Conservation (phyloP, 192 early-diverging fungal species). For the Gigaspora rosea region DNA sequence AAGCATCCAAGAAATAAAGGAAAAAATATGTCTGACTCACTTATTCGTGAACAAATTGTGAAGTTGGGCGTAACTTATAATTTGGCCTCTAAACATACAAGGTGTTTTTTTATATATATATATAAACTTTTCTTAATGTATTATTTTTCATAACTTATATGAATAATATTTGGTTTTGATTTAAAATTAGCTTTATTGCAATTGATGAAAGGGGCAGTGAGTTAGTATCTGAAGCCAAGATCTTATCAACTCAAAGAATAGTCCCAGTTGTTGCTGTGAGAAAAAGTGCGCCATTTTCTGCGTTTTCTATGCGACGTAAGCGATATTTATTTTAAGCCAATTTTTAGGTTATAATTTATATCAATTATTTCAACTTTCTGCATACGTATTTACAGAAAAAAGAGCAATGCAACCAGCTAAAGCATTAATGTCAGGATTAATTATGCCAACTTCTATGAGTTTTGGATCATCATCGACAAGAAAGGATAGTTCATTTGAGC, state of each 20-base stretch:
- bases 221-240: not conserved
- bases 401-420: too few species aligned
- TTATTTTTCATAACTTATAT: not conserved
- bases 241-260: not conserved
- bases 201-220: not conserved
- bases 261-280: not conserved
- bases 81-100: constrained; percentile 15
- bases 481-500: not conserved
- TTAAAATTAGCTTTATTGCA: constrained; percentile 19
- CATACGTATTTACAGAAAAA: too few species aligned
- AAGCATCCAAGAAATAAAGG: not conserved
- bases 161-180: not conserved
- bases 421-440: too few species aligned
- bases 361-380: too few species aligned
- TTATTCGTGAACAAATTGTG: not conserved
- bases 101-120: not conserved
- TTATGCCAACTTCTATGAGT: too few species aligned
- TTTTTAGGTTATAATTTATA: too few species aligned
- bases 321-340: too few species aligned
- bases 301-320: too few species aligned
- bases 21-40: not conserved
- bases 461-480: too few species aligned
- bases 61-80: not conserved
- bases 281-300: too few species aligned
- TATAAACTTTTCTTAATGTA: not conserved